Percentiles rank a stretch among this genome's conserved stretches.
Conservation (phyloP, 192 early-diverging fungal species). For the Gigaspora rosea region DNA sequence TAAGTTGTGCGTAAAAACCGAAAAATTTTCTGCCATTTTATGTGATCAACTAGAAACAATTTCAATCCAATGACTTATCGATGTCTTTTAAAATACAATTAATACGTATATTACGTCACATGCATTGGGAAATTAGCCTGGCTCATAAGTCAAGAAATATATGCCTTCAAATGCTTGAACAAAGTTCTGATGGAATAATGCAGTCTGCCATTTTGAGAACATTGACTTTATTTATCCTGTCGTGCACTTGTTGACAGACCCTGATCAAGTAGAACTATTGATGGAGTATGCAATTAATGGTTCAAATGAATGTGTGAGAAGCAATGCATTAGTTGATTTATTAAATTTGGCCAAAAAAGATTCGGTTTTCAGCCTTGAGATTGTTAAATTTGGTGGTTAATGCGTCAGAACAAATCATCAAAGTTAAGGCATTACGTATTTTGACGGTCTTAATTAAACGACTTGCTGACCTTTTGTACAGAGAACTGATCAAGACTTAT, state of each 20-base stretch:
- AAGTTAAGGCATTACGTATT: constrained; percentile 8
- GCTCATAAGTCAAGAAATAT: constrained; percentile 21
- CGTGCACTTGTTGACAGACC: constrained; percentile 9
- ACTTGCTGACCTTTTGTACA: background rate
- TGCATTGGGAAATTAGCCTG: constrained; percentile 23
- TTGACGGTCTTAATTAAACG: constrained; percentile 14
- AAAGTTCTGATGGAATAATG: background rate
- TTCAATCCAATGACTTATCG: background rate
- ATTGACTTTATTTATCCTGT: constrained; percentile 21
- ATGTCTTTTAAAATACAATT: constrained; percentile 3
- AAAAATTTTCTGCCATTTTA: constrained; percentile 3
- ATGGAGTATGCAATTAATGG: background rate
- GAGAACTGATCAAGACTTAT: background rate
- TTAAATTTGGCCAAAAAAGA: background rate
- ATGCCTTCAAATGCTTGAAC: constrained; percentile 14
- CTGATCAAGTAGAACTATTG: constrained; percentile 22
- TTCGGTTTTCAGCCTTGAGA: constrained; percentile 14
- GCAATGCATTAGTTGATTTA: constrained; percentile 1
- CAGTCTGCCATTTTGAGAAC: constrained; percentile 13
- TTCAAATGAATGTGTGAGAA: background rate
- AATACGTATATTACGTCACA: constrained; percentile 20
- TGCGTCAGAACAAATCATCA: background rate
- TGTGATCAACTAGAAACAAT: constrained; percentile 14
- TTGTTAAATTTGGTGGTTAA: background rate
- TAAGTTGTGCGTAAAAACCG: constrained; percentile 12